Conservation (phyloP, 306 rosid genomes). For the Cicer bijugum region DNA sequence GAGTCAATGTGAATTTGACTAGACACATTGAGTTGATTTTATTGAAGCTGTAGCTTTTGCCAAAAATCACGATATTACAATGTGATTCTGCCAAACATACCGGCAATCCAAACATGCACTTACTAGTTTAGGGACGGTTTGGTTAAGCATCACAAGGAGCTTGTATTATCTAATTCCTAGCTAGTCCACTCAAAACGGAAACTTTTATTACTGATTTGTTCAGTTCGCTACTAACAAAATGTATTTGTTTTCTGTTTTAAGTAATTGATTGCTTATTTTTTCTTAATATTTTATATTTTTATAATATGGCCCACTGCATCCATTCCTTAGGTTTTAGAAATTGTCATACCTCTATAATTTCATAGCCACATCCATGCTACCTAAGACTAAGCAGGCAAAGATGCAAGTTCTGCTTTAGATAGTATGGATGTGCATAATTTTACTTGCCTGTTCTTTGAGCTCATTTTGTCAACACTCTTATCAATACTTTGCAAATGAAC, state of each 20-base stretch:
- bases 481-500: slow-evolving; percentile 42
- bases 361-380: not conserved
- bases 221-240: slow-evolving; percentile 7
- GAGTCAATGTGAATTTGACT: too few species aligned
- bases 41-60: too few species aligned
- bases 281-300: not conserved
- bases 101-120: too few species aligned
- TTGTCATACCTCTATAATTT: not conserved
- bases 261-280: not conserved
- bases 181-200: not conserved
- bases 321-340: not conserved
- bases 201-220: slow-evolving; percentile 7
- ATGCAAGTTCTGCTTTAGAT: slow-evolving; percentile 30
- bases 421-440: slow-evolving; percentile 20
- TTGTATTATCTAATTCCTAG: not conserved
- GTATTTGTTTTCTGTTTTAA: slow-evolving; percentile 30
- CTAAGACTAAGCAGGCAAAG: slow-evolving; percentile 24
- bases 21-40: too few species aligned
- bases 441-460: slow-evolving; percentile 17
- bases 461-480: slow-evolving; percentile 35
- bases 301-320: not conserved
- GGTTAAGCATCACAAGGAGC: slow-evolving; percentile 11
- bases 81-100: too few species aligned
- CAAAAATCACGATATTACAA: too few species aligned
- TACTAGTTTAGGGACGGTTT: too few species aligned